Evolutionary conservation across 768 basidiomycete genomes (phyloP).

Genomic region (Lentinus brumalis): DNA sequence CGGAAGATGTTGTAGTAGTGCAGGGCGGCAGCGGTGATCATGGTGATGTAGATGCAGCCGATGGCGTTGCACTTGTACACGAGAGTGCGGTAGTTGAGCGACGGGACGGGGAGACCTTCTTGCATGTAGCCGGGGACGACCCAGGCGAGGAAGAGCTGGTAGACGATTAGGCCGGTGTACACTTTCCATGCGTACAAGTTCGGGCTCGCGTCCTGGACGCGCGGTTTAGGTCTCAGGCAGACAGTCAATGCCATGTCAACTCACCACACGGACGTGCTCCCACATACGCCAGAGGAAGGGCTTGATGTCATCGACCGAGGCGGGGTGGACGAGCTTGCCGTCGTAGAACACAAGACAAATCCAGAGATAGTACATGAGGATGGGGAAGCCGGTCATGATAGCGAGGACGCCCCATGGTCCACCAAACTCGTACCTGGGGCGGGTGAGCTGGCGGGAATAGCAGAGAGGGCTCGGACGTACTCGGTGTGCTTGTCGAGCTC

Average conservation of each 20-base stretch:
- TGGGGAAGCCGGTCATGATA: constrained; percentile 94
- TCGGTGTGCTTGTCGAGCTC: constrained; percentile 52
- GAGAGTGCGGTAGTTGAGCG: constrained; percentile 88
- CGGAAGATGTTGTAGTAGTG: constrained; percentile 85
- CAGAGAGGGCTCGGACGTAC: constrained; percentile 30
- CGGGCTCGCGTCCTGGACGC: constrained; percentile 84
- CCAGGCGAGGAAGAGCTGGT: constrained; percentile 89
- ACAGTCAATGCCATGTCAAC: constrained; percentile 23
- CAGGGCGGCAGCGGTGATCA: constrained; percentile 71
- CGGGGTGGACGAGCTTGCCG: constrained; percentile 74
- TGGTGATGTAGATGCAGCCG: constrained; percentile 78
- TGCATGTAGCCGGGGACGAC: constrained; percentile 91
- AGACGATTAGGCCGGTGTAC: constrained; percentile 84
- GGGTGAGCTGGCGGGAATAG: background rate
- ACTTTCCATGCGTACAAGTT: constrained; percentile 88
- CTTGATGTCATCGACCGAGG: constrained; percentile 64
- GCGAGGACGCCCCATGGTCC: constrained; percentile 88
- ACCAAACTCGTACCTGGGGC: constrained; percentile 92
- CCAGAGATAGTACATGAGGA: constrained; percentile 99
- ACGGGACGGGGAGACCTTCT: constrained; percentile 95
- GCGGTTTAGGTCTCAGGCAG: background rate
- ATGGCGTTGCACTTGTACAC: constrained; percentile 98
- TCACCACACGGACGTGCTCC: constrained; percentile 77
- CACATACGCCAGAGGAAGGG: constrained; percentile 86
- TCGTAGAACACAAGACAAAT: constrained; percentile 97